Base-by-base conservation (phyloP, 1,284 basidiomycete species). In the Tilletia caries region DNA sequence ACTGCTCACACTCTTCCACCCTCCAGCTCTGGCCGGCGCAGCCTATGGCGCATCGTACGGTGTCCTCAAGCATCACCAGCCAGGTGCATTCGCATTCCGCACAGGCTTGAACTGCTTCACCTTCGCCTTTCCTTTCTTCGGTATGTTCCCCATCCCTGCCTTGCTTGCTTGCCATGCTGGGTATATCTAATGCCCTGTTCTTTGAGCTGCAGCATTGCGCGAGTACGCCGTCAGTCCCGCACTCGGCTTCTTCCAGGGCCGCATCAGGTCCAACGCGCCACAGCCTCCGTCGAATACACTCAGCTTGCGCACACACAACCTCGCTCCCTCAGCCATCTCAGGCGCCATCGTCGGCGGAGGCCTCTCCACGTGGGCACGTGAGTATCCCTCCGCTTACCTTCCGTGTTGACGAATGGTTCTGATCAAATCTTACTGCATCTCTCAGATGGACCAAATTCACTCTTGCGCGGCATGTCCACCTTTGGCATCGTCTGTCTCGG, bases 61-160 rank as follows among this genome's bases (percentile, higher is more conserved):
- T n/a, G 41, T 44, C 34, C 43, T 43, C 41, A 43, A 46, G 27
- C 29, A 65, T 18, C 64, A 65, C 1, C 23, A 33, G 12, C 41
- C 41, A 20, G 43, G 41, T 4, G 33, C 20, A n/a, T 46, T 65
- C 43, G 64, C 41, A 10, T 44, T 65, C 41, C 33, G 41, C 12
- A 41, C 25, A n/a, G 20, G 34, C 6, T 18, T 65, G 23, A 65
- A 65, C 34, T 41, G 64, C 64, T 27, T 65, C 43, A 44, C 37
- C 37, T 65, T 65, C 41, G 64, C 64, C 10, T 44, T 65, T 41
- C 64, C 64, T 27, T 65, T 65, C 64, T 65, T 65, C 41, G 50
- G 50, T 52, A n/a, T 10, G 50, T 50, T 50, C 54, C 6, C 23
- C 33, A 25, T 60, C 27, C 27, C 29, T 5, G 6, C 33, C 54